Evolutionary conservation across 1,284 basidiomycete species (phyloP).

Genomic region (Spongispora temasekensis): DNA sequence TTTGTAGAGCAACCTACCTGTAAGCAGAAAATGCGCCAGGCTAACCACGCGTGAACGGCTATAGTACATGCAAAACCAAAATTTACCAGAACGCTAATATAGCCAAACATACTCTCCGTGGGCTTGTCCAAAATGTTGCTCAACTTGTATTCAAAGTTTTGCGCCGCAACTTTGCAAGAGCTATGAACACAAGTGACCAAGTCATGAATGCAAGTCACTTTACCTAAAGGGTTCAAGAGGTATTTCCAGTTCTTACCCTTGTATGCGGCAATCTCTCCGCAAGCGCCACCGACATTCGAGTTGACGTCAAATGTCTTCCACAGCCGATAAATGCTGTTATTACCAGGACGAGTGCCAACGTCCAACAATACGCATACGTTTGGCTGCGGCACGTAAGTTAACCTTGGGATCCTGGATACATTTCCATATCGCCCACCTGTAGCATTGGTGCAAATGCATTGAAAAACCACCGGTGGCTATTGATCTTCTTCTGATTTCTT

Average conservation of each 20-base stretch:
- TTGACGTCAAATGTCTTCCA: slow-evolving; percentile 97
- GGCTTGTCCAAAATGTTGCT: slow-evolving; percentile 95
- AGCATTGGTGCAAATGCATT: slow-evolving; percentile 81
- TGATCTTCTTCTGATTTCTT: slow-evolving; percentile 96
- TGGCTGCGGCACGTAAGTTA: slow-evolving; percentile 48
- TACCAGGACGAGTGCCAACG: slow-evolving; percentile 88
- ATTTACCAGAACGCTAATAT: slow-evolving; percentile 77
- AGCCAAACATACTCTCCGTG: slow-evolving; percentile 91
- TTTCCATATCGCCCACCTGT: slow-evolving; percentile 48
- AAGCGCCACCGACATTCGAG: slow-evolving; percentile 91
- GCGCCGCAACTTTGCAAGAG: slow-evolving; percentile 73
- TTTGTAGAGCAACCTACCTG: slow-evolving; percentile 39
- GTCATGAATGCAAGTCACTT: slow-evolving; percentile 18
- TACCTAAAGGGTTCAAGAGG: slow-evolving; percentile 84
- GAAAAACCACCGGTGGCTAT: slow-evolving; percentile 95
- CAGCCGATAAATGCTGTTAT: slow-evolving; percentile 86
- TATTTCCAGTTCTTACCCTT: slow-evolving; percentile 87
- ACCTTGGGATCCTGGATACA: not conserved
- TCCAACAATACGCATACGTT: slow-evolving; percentile 91
- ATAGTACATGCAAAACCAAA: slow-evolving; percentile 1
- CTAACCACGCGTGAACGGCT: slow-evolving; percentile 39
- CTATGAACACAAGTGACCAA: slow-evolving; percentile 5
- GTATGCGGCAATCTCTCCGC: slow-evolving; percentile 92
- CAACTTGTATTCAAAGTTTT: slow-evolving; percentile 95
- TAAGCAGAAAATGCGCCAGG: slow-evolving; percentile 97